phyloP scores from a whole-genome alignment of 2,329 filamentous ascomycete genomes.

The Talaromyces sp. region DNA sequence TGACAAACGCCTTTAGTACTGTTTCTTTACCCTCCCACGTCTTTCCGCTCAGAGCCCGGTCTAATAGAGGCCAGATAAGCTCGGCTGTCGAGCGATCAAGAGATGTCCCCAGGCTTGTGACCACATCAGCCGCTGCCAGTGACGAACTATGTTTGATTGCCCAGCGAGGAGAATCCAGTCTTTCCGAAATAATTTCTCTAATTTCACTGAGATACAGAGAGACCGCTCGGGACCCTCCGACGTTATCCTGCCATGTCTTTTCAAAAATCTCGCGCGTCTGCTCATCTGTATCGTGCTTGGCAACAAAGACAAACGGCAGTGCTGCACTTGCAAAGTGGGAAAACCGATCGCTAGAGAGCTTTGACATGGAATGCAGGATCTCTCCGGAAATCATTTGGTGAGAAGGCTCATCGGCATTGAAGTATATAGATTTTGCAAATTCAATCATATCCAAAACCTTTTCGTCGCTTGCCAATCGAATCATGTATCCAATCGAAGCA shows the following conservation, averaged over 20 bases:
- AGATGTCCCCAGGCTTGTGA: conserved; percentile 58
- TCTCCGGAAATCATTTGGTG: conserved; percentile 74
- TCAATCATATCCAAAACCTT: conserved; percentile 52
- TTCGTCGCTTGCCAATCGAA: conserved; percentile 59
- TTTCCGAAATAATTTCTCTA: conserved; percentile 58
- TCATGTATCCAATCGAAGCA: conserved; percentile 77
- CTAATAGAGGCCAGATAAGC: conserved; percentile 74
- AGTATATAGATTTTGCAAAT: conserved; percentile 67
- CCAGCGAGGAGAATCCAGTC: conserved; percentile 81
- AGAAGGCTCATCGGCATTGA: conserved; percentile 71
- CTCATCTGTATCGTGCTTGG: conserved; percentile 77
- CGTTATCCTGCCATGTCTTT: conserved; percentile 86
- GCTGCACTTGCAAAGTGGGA: conserved; percentile 68
- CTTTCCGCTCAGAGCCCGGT: conserved; percentile 78
- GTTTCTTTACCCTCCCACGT: conserved; percentile 91
- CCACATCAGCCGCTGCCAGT: conserved; percentile 70
- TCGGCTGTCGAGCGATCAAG: conserved; percentile 56
- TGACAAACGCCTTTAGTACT: conserved; percentile 72
- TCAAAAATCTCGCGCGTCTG: conserved; percentile 75
- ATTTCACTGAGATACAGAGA: conserved; percentile 83
- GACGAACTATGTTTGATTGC: conserved; percentile 84
- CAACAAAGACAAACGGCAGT: conserved; percentile 83
- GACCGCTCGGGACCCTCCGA: conserved; percentile 77
- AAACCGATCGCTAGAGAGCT: conserved; percentile 85
- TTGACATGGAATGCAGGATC: conserved; percentile 75